phyloP scores from a whole-genome alignment of 192 early-diverging fungal species.

The Obelidium mucronatum region DNA sequence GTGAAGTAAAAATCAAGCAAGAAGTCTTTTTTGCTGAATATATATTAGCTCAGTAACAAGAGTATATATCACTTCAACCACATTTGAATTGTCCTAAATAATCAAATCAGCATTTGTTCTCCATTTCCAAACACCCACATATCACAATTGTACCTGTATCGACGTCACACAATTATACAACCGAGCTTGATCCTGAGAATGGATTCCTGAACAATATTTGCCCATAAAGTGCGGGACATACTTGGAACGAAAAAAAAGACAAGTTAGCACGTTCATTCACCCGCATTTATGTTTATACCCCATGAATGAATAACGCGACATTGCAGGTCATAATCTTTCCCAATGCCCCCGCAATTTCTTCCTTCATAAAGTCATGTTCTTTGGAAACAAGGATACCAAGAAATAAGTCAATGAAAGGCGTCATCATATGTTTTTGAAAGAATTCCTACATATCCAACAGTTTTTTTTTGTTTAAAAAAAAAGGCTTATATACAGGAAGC shows the following conservation, averaged over 20 bases:
- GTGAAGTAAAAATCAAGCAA: too few species aligned
- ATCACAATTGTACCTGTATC: constrained; percentile 24
- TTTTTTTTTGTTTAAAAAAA: neutral
- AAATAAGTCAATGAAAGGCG: constrained; percentile 34
- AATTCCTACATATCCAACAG: constrained; percentile 36
- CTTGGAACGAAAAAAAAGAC: neutral
- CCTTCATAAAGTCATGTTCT: constrained; percentile 31
- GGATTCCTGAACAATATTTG: constrained; percentile 12
- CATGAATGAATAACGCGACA: neutral
- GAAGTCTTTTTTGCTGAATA: constrained; percentile 5
- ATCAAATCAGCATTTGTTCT: neutral
- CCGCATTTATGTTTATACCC: neutral
- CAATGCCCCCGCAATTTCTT: constrained; percentile 25
- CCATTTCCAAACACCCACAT: neutral
- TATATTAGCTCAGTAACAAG: constrained; percentile 3
- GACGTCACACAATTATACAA: constrained; percentile 2
- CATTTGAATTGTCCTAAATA: constrained; percentile 7
- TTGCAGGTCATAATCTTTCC: constrained; percentile 25
- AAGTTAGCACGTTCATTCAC: neutral
- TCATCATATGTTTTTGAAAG: constrained; percentile 35
- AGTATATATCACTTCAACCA: neutral
- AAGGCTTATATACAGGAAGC: neutral
- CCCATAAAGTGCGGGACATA: constrained; percentile 27
- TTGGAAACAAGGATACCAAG: constrained; percentile 25
- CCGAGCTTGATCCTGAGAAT: constrained; percentile 11